These are phyloP conservation scores for Carallia brachiata DNA, from an alignment of 345 rosid species.

Conservation along the genomic window DNA sequence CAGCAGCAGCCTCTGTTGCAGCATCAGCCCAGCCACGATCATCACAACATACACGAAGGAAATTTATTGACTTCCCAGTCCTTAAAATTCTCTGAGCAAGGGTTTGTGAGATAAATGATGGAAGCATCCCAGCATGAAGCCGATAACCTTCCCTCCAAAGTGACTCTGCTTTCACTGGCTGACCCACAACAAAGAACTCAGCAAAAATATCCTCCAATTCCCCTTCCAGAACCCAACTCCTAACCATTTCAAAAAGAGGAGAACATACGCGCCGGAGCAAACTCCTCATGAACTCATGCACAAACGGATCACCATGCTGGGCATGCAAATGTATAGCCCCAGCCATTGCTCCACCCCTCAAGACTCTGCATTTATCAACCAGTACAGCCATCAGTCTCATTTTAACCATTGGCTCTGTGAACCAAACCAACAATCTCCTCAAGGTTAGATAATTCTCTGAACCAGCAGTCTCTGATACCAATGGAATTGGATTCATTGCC, in stretches of 20 bases:
- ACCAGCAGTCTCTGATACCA: slow-evolving; percentile 64
- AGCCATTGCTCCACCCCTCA: slow-evolving; percentile 97
- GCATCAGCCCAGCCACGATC: slow-evolving; percentile 97
- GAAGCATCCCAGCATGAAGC: slow-evolving; percentile 84
- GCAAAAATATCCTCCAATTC: slow-evolving; percentile 92
- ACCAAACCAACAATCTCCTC: slow-evolving; percentile 92
- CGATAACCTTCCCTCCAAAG: slow-evolving; percentile 99
- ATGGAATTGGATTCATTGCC: slow-evolving; percentile 88
- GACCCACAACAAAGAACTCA: slow-evolving; percentile 85
- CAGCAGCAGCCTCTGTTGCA: slow-evolving; percentile 85
- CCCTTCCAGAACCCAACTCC: slow-evolving; percentile 99
- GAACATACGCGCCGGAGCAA: slow-evolving; percentile 84
- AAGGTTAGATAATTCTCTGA: slow-evolving; percentile 71
- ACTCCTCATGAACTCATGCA: slow-evolving; percentile 79
- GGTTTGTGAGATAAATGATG: slow-evolving; percentile 84
- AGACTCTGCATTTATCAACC: slow-evolving; percentile 85
- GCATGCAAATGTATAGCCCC: slow-evolving; percentile 97
- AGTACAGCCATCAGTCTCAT: slow-evolving; percentile 98
- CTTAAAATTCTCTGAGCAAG: slow-evolving; percentile 89
- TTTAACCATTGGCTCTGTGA: slow-evolving; percentile 88
- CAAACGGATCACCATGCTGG: slow-evolving; percentile 90
- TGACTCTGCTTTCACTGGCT: slow-evolving; percentile 87
- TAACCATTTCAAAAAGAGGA: slow-evolving; percentile 96
- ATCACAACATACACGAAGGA: slow-evolving; percentile 92
- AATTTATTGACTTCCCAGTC: slow-evolving; percentile 95